Evolutionary conservation across 305 asterid species (phyloP).

Genomic region (Rubia peregrina): DNA sequence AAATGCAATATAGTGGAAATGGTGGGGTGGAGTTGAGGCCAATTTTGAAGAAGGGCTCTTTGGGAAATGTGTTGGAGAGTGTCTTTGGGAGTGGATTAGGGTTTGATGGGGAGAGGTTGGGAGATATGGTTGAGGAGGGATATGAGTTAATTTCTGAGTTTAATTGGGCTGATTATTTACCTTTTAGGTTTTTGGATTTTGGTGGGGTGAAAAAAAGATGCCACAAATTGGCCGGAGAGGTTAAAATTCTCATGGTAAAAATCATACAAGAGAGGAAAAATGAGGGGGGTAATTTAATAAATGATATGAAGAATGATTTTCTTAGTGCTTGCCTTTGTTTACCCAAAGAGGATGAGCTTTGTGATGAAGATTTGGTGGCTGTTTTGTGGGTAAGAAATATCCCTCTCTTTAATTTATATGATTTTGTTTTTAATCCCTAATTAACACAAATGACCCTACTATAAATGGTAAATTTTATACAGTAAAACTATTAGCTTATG

Average conservation of each 20-base stretch:
- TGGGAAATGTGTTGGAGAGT: constrained; percentile 43
- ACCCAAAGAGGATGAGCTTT: constrained; percentile 45
- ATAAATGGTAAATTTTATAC: not conserved
- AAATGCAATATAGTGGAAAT: constrained; percentile 27
- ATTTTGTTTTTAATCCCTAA: not conserved
- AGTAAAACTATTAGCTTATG: not conserved
- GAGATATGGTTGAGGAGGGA: constrained; percentile 59
- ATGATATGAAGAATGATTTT: constrained; percentile 35
- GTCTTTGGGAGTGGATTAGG: constrained; percentile 48
- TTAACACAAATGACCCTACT: not conserved
- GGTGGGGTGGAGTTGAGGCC: constrained; percentile 37
- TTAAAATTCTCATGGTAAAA: constrained; percentile 31
- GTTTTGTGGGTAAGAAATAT: constrained; percentile 50
- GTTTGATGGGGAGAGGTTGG: constrained; percentile 29
- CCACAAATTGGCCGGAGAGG: constrained; percentile 35
- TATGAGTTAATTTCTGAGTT: constrained; percentile 49
- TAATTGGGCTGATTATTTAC: constrained; percentile 58
- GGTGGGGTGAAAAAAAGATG: constrained; percentile 56
- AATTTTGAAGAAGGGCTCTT: constrained; percentile 37
- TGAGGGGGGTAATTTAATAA: constrained; percentile 16
- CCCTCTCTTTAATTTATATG: not conserved
- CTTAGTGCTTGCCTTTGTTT: constrained; percentile 53
- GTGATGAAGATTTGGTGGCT: constrained; percentile 53
- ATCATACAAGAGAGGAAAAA: constrained; percentile 37
- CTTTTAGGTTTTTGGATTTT: constrained; percentile 44